phyloP scores from a whole-genome alignment of 2,329 filamentous ascomycete genomes.

The Exophiala calicioides region DNA sequence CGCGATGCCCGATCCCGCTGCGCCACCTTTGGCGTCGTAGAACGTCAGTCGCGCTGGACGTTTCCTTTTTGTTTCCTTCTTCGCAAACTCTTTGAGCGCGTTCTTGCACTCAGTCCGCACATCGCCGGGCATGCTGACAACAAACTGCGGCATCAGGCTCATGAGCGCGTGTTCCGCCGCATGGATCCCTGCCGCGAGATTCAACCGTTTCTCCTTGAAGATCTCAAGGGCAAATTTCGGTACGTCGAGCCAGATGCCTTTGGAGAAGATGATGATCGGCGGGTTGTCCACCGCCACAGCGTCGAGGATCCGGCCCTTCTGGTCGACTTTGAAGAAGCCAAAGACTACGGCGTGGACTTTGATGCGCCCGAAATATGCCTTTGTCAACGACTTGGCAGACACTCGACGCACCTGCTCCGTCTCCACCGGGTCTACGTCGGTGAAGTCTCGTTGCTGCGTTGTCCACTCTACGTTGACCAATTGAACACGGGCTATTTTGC shows the following conservation, averaged over 20 bases:
- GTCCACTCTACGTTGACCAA: slow-evolving; percentile 92
- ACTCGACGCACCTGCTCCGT: slow-evolving; percentile 84
- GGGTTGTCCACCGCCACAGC: slow-evolving; percentile 92
- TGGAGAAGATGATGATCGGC: slow-evolving; percentile 78
- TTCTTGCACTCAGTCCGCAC: slow-evolving; percentile 94
- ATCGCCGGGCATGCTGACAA: slow-evolving; percentile 85
- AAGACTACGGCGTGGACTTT: slow-evolving; percentile 87
- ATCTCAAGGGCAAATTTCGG: slow-evolving; percentile 78
- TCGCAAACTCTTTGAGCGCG: slow-evolving; percentile 81
- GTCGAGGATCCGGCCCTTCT: slow-evolving; percentile 79
- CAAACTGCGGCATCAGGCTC: slow-evolving; percentile 83
- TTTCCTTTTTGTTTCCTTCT: slow-evolving; percentile 61
- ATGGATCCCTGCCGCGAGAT: slow-evolving; percentile 87
- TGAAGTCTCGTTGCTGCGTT: slow-evolving; percentile 88
- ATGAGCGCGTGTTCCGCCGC: slow-evolving; percentile 91
- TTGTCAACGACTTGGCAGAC: slow-evolving; percentile 56
- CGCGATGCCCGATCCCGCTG: slow-evolving; percentile 79
- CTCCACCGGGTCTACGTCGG: slow-evolving; percentile 89
- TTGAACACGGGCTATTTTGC: slow-evolving; percentile 81
- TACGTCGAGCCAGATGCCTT: slow-evolving; percentile 95
- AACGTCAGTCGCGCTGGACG: slow-evolving; percentile 86
- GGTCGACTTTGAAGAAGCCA: slow-evolving; percentile 97
- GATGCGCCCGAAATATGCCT: slow-evolving; percentile 83
- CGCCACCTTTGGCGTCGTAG: slow-evolving; percentile 90
- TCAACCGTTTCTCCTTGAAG: slow-evolving; percentile 68